Conservation (phyloP, 2,329 filamentous ascomycete species). For the Venturia oleaginea region DNA sequence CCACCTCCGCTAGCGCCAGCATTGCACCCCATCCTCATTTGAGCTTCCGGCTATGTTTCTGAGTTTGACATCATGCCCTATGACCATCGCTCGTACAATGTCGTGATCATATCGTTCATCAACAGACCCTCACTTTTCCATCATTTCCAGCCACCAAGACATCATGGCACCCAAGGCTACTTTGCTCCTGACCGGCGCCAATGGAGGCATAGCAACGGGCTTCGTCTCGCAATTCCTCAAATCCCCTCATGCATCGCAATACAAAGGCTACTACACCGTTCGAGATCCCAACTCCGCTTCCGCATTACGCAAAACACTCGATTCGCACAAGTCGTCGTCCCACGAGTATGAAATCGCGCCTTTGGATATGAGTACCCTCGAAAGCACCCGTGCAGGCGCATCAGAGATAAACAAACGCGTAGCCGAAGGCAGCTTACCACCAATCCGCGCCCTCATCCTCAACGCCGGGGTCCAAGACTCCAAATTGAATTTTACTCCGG, state of each 20-base stretch:
- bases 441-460: background rate
- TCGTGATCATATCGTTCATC: too few relatives aligned
- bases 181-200: constrained; percentile 1
- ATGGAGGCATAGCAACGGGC: constrained; percentile 3
- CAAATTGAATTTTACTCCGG: background rate
- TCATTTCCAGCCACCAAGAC: too few relatives aligned
- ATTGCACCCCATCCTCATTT: too few relatives aligned
- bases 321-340: background rate
- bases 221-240: constrained; percentile 7
- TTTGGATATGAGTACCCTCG: constrained; percentile 3
- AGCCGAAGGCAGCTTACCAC: background rate
- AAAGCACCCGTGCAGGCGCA: background rate
- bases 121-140: too few relatives aligned
- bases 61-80: too few relatives aligned
- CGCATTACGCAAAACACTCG: background rate
- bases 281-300: background rate
- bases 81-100: too few relatives aligned
- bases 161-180: background rate
- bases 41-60: too few relatives aligned
- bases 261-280: constrained; percentile 9
- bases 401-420: constrained; percentile 1
- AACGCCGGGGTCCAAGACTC: constrained; percentile 5
- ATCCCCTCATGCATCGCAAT: background rate
- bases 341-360: constrained; percentile 3
- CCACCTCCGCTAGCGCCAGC: background rate